These are phyloP conservation scores for Yamadazyma songkhlaensis DNA, from an alignment of 1,139 yeast genomes.

Conservation along the genomic window DNA sequence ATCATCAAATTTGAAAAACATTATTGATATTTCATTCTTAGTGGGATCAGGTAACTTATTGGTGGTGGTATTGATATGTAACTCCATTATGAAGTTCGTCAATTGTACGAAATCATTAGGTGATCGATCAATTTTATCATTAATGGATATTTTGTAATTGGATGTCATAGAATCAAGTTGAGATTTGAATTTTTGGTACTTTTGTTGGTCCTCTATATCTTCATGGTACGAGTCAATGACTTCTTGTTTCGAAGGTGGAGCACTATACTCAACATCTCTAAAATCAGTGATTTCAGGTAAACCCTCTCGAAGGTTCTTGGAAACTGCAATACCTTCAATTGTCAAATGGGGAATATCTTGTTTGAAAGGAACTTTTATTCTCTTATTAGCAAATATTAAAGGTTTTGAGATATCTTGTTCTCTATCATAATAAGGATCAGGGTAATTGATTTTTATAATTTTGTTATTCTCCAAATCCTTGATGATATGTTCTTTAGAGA, in stretches of 20 bases:
- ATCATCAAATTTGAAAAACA: constrained; percentile 64
- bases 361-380: constrained; percentile 40
- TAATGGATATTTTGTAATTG: constrained; percentile 33
- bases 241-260: constrained; percentile 29
- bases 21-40: constrained; percentile 52
- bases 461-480: constrained; percentile 43
- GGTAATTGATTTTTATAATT: constrained; percentile 50
- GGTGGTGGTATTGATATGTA: constrained; percentile 57
- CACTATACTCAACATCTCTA: constrained; percentile 27
- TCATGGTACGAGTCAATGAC: constrained; percentile 20
- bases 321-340: constrained; percentile 4
- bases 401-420: constrained; percentile 50
- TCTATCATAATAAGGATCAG: constrained; percentile 62
- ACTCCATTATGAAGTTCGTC: constrained; percentile 60
- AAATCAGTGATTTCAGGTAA: constrained; percentile 1
- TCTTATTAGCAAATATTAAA: constrained; percentile 64
- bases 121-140: constrained; percentile 31
- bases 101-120: constrained; percentile 49
- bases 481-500: constrained; percentile 21
- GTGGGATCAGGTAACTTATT: constrained; percentile 64
- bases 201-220: constrained; percentile 15
- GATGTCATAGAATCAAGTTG: constrained; percentile 39
- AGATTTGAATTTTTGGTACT: constrained; percentile 17
- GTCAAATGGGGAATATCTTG: constrained; percentile 7
- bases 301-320: constrained; percentile 2